A percentile compares a stretch with the other conserved stretches of the same genome.
These are phyloP conservation scores for Gamsiella multidivaricata DNA, from an alignment of 192 early-diverging fungal species.

Conservation along the genomic window DNA sequence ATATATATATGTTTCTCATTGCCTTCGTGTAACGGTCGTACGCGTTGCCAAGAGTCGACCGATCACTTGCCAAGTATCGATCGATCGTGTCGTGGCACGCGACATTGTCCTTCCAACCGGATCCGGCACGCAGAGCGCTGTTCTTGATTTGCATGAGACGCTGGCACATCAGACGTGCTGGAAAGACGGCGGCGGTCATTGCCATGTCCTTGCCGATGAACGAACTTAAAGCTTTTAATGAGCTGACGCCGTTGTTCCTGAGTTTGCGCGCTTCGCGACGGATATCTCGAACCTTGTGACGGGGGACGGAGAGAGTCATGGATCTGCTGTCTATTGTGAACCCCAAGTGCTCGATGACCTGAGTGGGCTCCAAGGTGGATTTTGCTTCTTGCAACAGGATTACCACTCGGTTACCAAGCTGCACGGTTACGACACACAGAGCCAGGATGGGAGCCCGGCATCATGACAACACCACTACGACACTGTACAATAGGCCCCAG, in stretches of 20 bases:
- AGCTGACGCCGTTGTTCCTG: neutral
- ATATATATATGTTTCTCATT: no score
- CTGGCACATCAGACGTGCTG: conserved; percentile 27
- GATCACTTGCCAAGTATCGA: conserved; percentile 16
- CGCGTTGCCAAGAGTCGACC: no score
- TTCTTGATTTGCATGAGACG: conserved; percentile 17
- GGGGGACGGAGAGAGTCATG: conserved; percentile 36
- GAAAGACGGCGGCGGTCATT: conserved; percentile 26
- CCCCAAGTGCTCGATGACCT: conserved; percentile 24
- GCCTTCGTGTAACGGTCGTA: no score
- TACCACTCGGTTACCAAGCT: no score
- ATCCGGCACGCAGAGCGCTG: conserved; percentile 9
- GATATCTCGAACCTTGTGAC: neutral
- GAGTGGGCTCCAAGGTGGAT: conserved; percentile 18
- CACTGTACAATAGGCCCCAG: no score
- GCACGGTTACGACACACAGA: no score
- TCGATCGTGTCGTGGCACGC: conserved; percentile 7
- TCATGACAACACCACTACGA: no score
- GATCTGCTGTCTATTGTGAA: conserved; percentile 24
- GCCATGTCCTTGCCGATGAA: conserved; percentile 18
- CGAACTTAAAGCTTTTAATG: conserved; percentile 14
- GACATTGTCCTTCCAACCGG: conserved; percentile 8
- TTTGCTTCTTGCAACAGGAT: no score
- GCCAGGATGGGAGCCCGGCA: no score
- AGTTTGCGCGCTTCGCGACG: neutral